These are phyloP conservation scores for Gentiana dahurica DNA, from an alignment of 257 asterid genomes.

Conservation along the genomic window DNA sequence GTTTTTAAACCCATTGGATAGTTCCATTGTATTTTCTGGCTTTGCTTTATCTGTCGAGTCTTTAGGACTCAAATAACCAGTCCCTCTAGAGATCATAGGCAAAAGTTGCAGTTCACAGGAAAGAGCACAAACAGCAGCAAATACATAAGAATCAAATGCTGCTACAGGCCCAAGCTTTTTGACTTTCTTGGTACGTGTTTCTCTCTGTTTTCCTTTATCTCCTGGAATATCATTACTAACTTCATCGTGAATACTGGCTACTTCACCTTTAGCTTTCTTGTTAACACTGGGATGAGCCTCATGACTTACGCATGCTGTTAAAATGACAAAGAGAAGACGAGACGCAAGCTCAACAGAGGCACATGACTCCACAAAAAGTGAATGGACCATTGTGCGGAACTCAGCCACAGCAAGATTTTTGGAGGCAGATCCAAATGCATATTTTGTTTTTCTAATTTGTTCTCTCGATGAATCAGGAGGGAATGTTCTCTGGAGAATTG, in stretches of 20 bases:
- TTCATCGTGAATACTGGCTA: too few species aligned
- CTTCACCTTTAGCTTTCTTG: constrained; percentile 65
- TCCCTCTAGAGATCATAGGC: constrained; percentile 65
- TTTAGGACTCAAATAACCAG: constrained; percentile 23
- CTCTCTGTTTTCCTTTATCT: constrained; percentile 40
- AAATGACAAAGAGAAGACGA: constrained; percentile 89
- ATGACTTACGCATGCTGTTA: constrained; percentile 92
- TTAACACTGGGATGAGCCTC: constrained; percentile 79
- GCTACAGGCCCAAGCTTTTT: constrained; percentile 92
- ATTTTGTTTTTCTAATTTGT: constrained; percentile 67
- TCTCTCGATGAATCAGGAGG: constrained; percentile 81
- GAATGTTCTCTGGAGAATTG: constrained; percentile 88
- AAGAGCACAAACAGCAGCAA: constrained; percentile 97
- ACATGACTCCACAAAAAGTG: constrained; percentile 77
- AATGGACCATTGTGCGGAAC: constrained; percentile 94
- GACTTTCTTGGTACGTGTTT: constrained; percentile 27
- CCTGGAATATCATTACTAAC: constrained; percentile 29
- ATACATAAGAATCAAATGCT: constrained; percentile 91
- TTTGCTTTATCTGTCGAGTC: constrained; percentile 21
- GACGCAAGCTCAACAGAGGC: constrained; percentile 91
- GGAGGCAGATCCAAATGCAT: constrained; percentile 70
- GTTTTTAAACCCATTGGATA: constrained; percentile 39
- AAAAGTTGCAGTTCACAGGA: constrained; percentile 93
- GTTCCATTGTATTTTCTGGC: constrained; percentile 38
- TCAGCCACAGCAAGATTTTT: constrained; percentile 97